Evolutionary conservation across 257 asterid species (phyloP).

Genomic region (Anisodus acutangulus): DNA sequence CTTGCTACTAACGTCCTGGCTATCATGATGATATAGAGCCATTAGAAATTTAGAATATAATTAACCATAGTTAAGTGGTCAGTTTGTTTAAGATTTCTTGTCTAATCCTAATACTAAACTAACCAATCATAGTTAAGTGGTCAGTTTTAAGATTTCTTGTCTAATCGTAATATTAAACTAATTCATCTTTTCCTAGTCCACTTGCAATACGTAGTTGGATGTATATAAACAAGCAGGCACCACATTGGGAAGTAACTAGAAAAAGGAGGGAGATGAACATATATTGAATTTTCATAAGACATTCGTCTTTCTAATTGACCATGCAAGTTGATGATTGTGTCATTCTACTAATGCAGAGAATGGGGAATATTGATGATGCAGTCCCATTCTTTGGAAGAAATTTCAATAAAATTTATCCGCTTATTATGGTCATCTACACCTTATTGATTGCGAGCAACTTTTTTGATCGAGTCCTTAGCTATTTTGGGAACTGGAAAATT

Average conservation of each 20-base stretch:
- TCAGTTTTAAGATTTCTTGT: not conserved
- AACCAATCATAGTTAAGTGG: not conserved
- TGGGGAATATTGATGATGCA: slow-evolving; percentile 88
- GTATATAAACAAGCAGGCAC: not conserved
- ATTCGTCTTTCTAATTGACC: slow-evolving; percentile 14
- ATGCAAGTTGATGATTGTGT: slow-evolving; percentile 28
- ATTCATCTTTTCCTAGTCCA: not conserved
- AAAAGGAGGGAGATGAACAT: slow-evolving; percentile 20
- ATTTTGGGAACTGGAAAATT: slow-evolving; percentile 76
- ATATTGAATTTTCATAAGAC: not conserved
- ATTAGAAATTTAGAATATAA: not conserved
- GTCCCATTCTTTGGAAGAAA: slow-evolving; percentile 86
- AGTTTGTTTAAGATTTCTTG: not conserved
- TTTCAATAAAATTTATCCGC: slow-evolving; percentile 78
- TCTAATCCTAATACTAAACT: not conserved
- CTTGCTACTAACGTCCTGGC: not conserved
- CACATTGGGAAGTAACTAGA: slow-evolving; percentile 25
- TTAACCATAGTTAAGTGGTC: slow-evolving; percentile 4
- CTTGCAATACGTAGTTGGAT: slow-evolving; percentile 13
- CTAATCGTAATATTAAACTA: slow-evolving; percentile 8
- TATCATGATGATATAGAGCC: not conserved
- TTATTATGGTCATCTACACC: slow-evolving; percentile 77
- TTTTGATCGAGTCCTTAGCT: slow-evolving; percentile 56
- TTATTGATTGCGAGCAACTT: slow-evolving; percentile 67
- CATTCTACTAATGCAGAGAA: slow-evolving; percentile 55